Base-by-base conservation (phyloP, 257 asterid genomes). In the Linderniella brevidens region DNA sequence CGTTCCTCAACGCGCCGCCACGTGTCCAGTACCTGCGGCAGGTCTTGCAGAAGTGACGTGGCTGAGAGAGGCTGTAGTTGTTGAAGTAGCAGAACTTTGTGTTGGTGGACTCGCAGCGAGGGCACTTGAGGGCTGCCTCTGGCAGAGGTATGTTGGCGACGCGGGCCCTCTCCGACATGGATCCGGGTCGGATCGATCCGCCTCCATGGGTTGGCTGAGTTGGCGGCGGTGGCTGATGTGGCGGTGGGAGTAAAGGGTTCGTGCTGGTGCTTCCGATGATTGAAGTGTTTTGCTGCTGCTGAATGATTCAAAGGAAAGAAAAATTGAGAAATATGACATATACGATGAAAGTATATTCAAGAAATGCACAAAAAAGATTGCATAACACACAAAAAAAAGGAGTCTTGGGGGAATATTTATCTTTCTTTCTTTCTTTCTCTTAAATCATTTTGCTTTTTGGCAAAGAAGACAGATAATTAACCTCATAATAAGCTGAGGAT, bases 1-100 rank as follows among this genome's bases (percentile, higher is more conserved):
- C 97, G 66, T 38, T 86, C 8, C 97, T 60, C 57, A 86, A 50
- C 13, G 97, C 93, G 36, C 97, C 97, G 13, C 93, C 93, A 37
- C 94, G 46, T 0, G 97, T 86, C 97, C 97, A 86, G 53, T 86
- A 86, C 61, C 97, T 59, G 25, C 93, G 38, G 60, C 97, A 86
- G 1, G 94, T 74, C 74, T 86, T 86, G 78, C 97, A 86, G 48
- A 86, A 86, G 84, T 86, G 97, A 19, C 97, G 78, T 0, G 97
- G 97, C 65, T 86, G 97, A 0, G 87, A 37, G 60, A 86, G 82
- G 48, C 85, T 86, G 67, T 86, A 86, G 77, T 86, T 86, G 61
- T 86, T 86, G 85, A 82, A 86, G 57, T 86, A 86, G 58, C 96
- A 86, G 52, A 86, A 86, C 66, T 86, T 86, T 0, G 96, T 86